Conservation (phyloP, 2,329 filamentous ascomycete species). For the Laburnicola sp. region DNA sequence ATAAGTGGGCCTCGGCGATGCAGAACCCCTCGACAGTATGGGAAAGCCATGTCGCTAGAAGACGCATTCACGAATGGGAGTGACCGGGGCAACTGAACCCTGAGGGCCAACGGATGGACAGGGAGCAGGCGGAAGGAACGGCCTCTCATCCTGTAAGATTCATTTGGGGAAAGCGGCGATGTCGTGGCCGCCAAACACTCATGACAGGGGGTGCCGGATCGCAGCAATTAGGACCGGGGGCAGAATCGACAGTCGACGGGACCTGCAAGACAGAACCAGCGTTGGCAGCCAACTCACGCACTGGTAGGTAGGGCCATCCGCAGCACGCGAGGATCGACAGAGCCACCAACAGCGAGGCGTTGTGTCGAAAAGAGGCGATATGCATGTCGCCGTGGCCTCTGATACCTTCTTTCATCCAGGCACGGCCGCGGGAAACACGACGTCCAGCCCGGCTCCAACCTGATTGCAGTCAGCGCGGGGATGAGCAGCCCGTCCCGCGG, state of each 20-base stretch:
- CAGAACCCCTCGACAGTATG: conserved; percentile 18
- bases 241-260: not conserved
- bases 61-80: conserved; percentile 17
- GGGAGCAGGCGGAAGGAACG: conserved; percentile 3
- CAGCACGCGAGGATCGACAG: conserved; percentile 5
- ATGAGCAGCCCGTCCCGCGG: not conserved
- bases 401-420: not conserved
- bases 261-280: conserved; percentile 10
- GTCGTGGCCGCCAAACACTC: conserved; percentile 13
- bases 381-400: too few species aligned
- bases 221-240: conserved; percentile 4
- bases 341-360: not conserved
- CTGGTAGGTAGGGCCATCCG: not conserved
- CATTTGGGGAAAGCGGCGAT: conserved; percentile 12
- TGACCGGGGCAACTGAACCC: not conserved
- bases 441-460: not conserved
- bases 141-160: conserved; percentile 1
- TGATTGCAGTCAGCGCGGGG: not conserved
- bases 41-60: conserved; percentile 16
- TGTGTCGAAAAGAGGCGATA: not conserved
- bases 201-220: conserved; percentile 5
- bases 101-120: not conserved
- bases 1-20: conserved; percentile 23
- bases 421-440: not conserved
- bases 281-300: not conserved